phyloP scores from a whole-genome alignment of 352 stramenopile genomes.

The Achlya hypogyna region DNA sequence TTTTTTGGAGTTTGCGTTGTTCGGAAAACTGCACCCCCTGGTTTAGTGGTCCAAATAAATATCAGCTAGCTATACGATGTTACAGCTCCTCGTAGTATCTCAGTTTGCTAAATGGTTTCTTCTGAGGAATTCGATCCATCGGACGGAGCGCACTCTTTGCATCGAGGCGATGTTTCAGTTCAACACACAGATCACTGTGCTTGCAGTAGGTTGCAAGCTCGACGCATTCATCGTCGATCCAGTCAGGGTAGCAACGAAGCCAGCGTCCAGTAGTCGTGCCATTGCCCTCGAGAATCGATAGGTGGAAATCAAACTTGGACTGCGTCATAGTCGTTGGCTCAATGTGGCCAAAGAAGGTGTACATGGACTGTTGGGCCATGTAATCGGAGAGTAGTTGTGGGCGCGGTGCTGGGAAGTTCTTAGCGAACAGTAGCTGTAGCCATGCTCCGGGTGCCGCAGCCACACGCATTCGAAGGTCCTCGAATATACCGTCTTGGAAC shows the following conservation, averaged over 20 bases:
- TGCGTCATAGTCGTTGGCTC: background rate
- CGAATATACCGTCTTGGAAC: background rate
- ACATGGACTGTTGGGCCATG: background rate
- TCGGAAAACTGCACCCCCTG: too few relatives aligned
- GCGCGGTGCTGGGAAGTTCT: background rate
- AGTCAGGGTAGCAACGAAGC: background rate
- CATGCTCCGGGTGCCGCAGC: background rate
- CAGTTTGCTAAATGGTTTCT: background rate
- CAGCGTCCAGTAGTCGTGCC: background rate
- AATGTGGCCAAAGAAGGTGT: background rate
- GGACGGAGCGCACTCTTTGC: too few relatives aligned
- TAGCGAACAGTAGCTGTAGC: background rate
- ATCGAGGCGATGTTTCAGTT: background rate
- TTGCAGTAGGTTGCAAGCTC: background rate
- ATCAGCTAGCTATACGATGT: too few relatives aligned
- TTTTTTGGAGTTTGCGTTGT: too few relatives aligned
- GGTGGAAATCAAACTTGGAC: background rate
- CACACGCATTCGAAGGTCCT: background rate
- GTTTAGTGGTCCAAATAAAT: too few relatives aligned
- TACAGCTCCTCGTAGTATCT: too few relatives aligned
- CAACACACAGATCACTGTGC: background rate
- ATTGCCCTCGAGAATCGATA: background rate
- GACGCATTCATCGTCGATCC: background rate
- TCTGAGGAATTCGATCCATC: background rate
- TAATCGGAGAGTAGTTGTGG: background rate